Evolutionary conservation across 164 flowering plant species (phyloP), one percentile per base, ranked within the genome.

Genomic region (Paratinospora sagittata): DNA sequence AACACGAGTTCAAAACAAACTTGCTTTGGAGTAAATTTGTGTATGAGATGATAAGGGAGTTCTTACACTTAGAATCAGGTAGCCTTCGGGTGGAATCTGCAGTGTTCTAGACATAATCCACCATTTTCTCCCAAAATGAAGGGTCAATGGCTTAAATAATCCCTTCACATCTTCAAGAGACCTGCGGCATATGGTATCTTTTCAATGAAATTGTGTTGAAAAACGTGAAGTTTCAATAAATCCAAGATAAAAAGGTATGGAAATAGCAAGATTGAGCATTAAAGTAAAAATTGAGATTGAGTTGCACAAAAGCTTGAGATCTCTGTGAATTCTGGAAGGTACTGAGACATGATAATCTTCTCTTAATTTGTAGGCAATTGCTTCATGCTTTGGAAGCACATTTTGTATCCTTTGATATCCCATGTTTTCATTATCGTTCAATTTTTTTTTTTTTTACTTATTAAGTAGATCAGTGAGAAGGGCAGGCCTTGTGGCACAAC

Each of bases 51-150:
- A 52, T 16, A 16, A 66, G 66, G 41, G 62, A 71, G 41, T 67
- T 33, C 83, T 82, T 85, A 89, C 96, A 75, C 75, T 89, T 65
- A 82, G 78, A 43, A 85, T 75, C 75, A 90, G 77, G 83, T 89
- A 90, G 64, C 88, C 85, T 63, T 90, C 93, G 0, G 93, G 90
- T 66, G 86, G 87, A 77, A 90, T 86, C 52, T 33, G 72, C 49
- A 89, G 74, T 74, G 76, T 82, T 13, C 74, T 75, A 19, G 89
- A 78, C 13, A 80, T 21, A 67, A 82, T 73, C 89, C 85, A 82
- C 93, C 90, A 90, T 77, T 73, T 84, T 75, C 81, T 87, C 74
- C 85, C 84, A 64, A 90, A 79, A 27, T 83, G 86, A 74, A 90
- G 80, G 64, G 84, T 83, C 74, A 89, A 61, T 39, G 90, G 83